Conservation (phyloP, 2,329 filamentous ascomycete species). For the Penicillium sclerotiorum region DNA sequence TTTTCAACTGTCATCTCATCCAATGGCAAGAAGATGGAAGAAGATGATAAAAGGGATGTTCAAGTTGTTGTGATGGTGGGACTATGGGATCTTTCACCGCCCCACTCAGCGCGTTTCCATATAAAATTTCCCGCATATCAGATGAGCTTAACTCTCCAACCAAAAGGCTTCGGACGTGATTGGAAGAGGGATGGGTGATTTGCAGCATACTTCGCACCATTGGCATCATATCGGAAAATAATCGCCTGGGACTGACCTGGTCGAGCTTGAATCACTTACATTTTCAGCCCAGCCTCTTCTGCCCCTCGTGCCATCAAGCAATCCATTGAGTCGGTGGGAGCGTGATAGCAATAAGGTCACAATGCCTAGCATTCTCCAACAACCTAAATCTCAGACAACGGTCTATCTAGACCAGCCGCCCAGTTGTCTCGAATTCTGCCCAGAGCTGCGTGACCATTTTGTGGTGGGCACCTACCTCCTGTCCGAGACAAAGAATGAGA, state of each 20-base stretch:
- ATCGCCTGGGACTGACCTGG: neutral
- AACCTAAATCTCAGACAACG: constrained; percentile 35
- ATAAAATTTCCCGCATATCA: constrained; percentile 1
- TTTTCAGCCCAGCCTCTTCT: neutral
- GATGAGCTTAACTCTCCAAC: neutral
- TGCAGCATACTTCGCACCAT: neutral
- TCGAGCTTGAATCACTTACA: neutral
- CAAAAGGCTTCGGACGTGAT: neutral
- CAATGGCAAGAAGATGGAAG: no score
- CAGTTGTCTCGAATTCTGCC: constrained; percentile 50
- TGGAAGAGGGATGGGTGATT: neutral
- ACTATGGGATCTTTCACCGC: constrained; percentile 3
- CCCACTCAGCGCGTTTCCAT: constrained; percentile 1
- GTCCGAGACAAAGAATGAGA: constrained; percentile 34
- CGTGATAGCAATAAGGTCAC: neutral
- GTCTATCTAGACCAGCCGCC: constrained; percentile 47
- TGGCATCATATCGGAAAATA: no score
- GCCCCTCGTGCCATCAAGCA: neutral
- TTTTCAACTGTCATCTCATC: no score
- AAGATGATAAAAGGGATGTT: no score
- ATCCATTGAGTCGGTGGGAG: neutral
- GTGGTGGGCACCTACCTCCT: constrained; percentile 85
- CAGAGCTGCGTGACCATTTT: constrained; percentile 62
- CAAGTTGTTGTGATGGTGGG: no score
- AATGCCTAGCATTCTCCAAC: constrained; percentile 24